A percentile compares a stretch with the other conserved stretches of the same genome.
phyloP scores from a whole-genome alignment of 202 grass and related monocot genomes.

The Brachypodium distachyon region DNA sequence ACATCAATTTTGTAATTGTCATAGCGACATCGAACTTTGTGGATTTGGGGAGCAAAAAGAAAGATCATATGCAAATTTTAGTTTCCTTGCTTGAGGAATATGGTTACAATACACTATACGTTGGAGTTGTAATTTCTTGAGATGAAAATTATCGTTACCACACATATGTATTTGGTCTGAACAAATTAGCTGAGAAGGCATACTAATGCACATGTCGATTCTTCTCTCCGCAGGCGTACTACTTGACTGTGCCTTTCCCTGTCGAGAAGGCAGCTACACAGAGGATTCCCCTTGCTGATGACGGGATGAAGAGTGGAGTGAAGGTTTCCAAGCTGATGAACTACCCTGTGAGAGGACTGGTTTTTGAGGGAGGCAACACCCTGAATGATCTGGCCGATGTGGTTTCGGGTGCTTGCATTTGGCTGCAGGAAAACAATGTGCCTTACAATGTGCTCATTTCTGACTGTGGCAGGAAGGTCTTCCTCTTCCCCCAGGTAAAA shows the following conservation, averaged over 20 bases:
- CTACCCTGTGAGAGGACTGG: constrained; percentile 92
- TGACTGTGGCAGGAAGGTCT: constrained; percentile 64
- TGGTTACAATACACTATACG: background rate
- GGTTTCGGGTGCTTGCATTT: constrained; percentile 77
- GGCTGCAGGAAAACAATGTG: constrained; percentile 93
- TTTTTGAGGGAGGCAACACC: constrained; percentile 71
- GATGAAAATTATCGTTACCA: background rate
- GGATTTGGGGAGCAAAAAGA: background rate
- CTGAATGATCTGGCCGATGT: constrained; percentile 62
- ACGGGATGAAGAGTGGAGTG: constrained; percentile 38
- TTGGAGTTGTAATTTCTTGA: background rate
- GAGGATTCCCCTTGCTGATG: constrained; percentile 53
- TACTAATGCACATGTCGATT: background rate
- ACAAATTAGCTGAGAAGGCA: background rate
- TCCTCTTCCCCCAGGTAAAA: constrained; percentile 78
- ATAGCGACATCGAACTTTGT: background rate
- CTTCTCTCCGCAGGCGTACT: constrained; percentile 58
- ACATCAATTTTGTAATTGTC: background rate
- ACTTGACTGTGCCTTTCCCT: constrained; percentile 67
- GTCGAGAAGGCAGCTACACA: constrained; percentile 78
- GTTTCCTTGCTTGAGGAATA: background rate
- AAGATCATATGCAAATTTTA: background rate
- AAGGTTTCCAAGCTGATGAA: constrained; percentile 76
- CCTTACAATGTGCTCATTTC: constrained; percentile 93
- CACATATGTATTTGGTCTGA: background rate